These are phyloP conservation scores for Peterozyma toletana DNA, from an alignment of 805 yeast species.

Conservation along the genomic window DNA sequence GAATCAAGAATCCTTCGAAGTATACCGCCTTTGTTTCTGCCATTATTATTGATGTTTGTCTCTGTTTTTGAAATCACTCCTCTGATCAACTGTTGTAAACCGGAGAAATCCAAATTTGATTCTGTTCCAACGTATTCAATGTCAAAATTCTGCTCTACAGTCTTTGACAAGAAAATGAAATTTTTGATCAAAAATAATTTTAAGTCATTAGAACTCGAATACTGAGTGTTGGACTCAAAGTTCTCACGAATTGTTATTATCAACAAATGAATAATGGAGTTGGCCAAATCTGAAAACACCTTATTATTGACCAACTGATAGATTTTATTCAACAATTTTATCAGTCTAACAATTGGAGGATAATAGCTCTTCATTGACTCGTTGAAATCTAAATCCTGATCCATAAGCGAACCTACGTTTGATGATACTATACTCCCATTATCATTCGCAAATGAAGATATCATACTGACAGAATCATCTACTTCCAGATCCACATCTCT, in stretches of 20 bases:
- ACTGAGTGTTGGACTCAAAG: constrained; percentile 35
- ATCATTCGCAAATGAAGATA: neutral
- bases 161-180: constrained; percentile 61
- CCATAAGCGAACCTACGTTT: constrained; percentile 7
- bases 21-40: neutral
- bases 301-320: constrained; percentile 72
- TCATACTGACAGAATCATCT: constrained; percentile 2
- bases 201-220: constrained; percentile 39
- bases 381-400: constrained; percentile 18
- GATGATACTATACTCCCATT: constrained; percentile 11
- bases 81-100: constrained; percentile 44
- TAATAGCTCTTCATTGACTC: constrained; percentile 27
- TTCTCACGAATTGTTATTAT: constrained; percentile 54
- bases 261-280: constrained; percentile 75
- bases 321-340: constrained; percentile 65
- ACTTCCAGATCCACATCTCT: neutral
- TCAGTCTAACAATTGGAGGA: constrained; percentile 64
- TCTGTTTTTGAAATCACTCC: constrained; percentile 34
- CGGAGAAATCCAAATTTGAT: constrained; percentile 74
- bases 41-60: constrained; percentile 9
- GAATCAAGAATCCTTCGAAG: constrained; percentile 36
- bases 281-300: constrained; percentile 86
- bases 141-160: constrained; percentile 63
- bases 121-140: constrained; percentile 71
- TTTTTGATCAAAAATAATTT: constrained; percentile 67